Percentiles rank a stretch among this genome's conserved stretches.
Conservation (phyloP, 805 yeast species). For the Diddensiella transvaalensis region DNA sequence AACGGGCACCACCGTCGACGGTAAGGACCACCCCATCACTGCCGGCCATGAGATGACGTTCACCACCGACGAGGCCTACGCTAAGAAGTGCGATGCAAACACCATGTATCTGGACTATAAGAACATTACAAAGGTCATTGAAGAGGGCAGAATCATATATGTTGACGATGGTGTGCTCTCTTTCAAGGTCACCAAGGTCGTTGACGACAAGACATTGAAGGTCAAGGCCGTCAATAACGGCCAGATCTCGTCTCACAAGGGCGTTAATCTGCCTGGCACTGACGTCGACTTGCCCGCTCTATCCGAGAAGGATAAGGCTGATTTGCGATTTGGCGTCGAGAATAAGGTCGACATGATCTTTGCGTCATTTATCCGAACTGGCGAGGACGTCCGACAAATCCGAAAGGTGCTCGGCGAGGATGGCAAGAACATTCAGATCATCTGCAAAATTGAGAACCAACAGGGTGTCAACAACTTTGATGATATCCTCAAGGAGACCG, state of each 20-base stretch:
- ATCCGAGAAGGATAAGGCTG: constrained; percentile 92
- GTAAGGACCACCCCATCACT: constrained; percentile 74
- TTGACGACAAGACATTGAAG: constrained; percentile 75
- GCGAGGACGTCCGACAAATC: constrained; percentile 82
- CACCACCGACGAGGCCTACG: constrained; percentile 83
- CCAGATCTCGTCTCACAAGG: constrained; percentile 95
- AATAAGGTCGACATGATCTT: constrained; percentile 97
- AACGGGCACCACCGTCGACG: constrained; percentile 89
- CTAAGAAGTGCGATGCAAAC: constrained; percentile 67
- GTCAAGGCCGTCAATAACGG: constrained; percentile 92
- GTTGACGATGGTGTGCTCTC: constrained; percentile 97
- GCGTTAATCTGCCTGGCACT: constrained; percentile 98
- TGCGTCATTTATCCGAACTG: constrained; percentile 97
- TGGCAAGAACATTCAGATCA: constrained; percentile 93
- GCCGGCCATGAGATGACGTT: constrained; percentile 88
- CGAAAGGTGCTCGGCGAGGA: constrained; percentile 95
- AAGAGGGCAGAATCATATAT: constrained; percentile 83
- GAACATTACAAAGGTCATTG: constrained; percentile 93
- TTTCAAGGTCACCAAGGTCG: constrained; percentile 83
- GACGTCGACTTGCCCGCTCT: constrained; percentile 98
- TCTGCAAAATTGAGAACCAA: constrained; percentile 97
- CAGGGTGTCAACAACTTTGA: constrained; percentile 99
- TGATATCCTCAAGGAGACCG: constrained; percentile 89
- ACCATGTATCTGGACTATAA: constrained; percentile 89
- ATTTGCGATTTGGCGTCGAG: constrained; percentile 92